These are phyloP conservation scores for Podaxis sp. DNA, from an alignment of 768 basidiomycete genomes.

Conservation along the genomic window DNA sequence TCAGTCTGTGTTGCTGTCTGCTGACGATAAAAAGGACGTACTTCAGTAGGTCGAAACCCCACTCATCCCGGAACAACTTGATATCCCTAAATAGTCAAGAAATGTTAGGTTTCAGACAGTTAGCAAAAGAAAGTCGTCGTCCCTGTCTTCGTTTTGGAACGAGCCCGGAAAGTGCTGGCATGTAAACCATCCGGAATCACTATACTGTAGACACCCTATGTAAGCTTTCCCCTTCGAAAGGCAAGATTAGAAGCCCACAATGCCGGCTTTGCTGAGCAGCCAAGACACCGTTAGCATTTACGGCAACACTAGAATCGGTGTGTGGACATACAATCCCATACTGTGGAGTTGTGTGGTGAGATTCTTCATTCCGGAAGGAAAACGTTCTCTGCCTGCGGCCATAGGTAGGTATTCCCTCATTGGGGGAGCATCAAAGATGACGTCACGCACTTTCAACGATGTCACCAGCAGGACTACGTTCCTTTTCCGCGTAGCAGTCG, in stretches of 20 bases:
- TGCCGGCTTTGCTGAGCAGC: constrained; percentile 53
- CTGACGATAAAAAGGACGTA: background rate
- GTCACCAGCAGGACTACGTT: constrained; percentile 48
- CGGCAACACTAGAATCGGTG: background rate
- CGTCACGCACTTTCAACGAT: constrained; percentile 49
- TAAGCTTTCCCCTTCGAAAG: background rate
- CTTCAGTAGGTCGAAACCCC: constrained; percentile 52
- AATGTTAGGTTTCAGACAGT: background rate
- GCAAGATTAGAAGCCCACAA: constrained; percentile 38
- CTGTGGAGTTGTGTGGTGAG: constrained; percentile 55
- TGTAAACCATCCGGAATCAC: constrained; percentile 70
- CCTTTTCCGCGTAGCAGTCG: constrained; percentile 63
- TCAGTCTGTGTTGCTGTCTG: background rate
- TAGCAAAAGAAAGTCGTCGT: constrained; percentile 1
- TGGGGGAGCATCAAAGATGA: background rate
- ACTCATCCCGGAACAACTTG: constrained; percentile 52
- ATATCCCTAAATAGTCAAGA: constrained; percentile 42
- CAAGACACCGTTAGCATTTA: background rate
- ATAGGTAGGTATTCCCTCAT: background rate
- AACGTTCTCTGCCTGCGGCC: constrained; percentile 44
- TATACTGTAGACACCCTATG: constrained; percentile 41
- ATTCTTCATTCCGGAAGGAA: constrained; percentile 58
- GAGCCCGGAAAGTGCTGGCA: constrained; percentile 68
- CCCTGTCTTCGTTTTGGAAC: constrained; percentile 61
- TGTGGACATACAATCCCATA: constrained; percentile 52